phyloP scores from a whole-genome alignment of 2,329 filamentous ascomycete species.

The Cadophora gregata region DNA sequence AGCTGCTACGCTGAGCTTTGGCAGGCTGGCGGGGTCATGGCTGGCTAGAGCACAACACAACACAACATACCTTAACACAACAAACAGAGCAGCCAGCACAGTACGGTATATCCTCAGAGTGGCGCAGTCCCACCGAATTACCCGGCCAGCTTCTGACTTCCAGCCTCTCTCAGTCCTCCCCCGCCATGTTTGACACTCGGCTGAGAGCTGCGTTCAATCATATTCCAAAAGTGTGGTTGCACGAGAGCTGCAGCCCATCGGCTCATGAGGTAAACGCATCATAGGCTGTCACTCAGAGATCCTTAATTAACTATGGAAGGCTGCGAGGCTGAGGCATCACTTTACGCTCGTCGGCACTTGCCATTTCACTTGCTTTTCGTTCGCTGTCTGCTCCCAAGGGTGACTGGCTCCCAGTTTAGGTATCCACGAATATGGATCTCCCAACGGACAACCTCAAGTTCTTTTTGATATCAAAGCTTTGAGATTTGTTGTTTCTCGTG shows the following conservation, averaged over 20 bases:
- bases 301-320: not conserved
- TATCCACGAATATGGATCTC: not conserved
- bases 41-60: not conserved
- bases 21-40: constrained; percentile 2
- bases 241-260: not conserved
- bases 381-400: not conserved
- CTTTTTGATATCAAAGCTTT: not conserved
- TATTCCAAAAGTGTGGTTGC: not conserved
- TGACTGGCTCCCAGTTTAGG: constrained; percentile 6
- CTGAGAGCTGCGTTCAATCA: constrained; percentile 14
- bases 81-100: too few relatives aligned
- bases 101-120: not conserved
- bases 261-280: not conserved
- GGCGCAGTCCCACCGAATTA: not conserved
- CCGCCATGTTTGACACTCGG: not conserved
- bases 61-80: too few relatives aligned
- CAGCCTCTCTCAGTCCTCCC: not conserved
- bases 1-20: too few relatives aligned
- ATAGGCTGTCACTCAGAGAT: not conserved
- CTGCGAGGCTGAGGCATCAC: constrained; percentile 8
- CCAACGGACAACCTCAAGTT: not conserved
- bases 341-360: not conserved
- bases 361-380: not conserved
- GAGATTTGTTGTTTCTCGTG: not conserved
- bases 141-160: constrained; percentile 2